Conservation (phyloP, 78 protist genomes). For the Dictyostelium intermedium region DNA sequence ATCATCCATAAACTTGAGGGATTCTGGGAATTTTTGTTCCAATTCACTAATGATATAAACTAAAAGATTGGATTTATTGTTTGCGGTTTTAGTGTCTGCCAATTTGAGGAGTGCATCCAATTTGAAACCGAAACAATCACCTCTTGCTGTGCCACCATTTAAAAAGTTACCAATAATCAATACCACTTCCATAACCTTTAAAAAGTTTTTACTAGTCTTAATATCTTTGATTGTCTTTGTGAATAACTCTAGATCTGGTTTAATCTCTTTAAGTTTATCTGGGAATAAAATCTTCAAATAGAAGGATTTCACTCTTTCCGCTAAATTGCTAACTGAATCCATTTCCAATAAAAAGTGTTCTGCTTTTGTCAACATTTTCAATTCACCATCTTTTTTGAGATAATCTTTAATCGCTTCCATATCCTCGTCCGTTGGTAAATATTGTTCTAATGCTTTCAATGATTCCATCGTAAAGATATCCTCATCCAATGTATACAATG, state of each 20-base stretch:
- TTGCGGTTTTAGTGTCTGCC: conserved; percentile 57
- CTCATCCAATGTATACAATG: conserved; percentile 58
- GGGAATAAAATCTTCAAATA: conserved; percentile 43
- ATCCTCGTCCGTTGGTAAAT: conserved; percentile 77
- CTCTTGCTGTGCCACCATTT: conserved; percentile 83
- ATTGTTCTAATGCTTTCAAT: conserved; percentile 25
- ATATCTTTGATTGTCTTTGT: conserved; percentile 7
- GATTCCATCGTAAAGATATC: conserved; percentile 46
- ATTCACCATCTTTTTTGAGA: conserved; percentile 47
- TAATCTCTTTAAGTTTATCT: conserved; percentile 64
- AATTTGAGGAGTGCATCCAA: conserved; percentile 54
- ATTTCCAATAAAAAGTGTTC: conserved; percentile 59
- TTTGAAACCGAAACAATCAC: conserved; percentile 84
- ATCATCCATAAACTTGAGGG: conserved; percentile 29
- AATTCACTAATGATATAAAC: conserved; percentile 49
- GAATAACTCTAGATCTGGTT: conserved; percentile 64
- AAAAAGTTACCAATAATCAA: conserved; percentile 82
- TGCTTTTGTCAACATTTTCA: conserved; percentile 44
- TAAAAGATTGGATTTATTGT: conserved; percentile 52
- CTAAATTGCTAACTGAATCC: conserved; percentile 22
- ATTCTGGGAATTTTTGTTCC: conserved; percentile 43
- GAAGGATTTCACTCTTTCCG: conserved; percentile 55
- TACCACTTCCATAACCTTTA: conserved; percentile 68
- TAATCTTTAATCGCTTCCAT: conserved; percentile 65
- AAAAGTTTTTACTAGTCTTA: conserved; percentile 16